Percentiles rank a stretch among this genome's conserved stretches.
phyloP scores from a whole-genome alignment of 192 early-diverging fungal genomes.

The Gamsiella multidivaricata region DNA sequence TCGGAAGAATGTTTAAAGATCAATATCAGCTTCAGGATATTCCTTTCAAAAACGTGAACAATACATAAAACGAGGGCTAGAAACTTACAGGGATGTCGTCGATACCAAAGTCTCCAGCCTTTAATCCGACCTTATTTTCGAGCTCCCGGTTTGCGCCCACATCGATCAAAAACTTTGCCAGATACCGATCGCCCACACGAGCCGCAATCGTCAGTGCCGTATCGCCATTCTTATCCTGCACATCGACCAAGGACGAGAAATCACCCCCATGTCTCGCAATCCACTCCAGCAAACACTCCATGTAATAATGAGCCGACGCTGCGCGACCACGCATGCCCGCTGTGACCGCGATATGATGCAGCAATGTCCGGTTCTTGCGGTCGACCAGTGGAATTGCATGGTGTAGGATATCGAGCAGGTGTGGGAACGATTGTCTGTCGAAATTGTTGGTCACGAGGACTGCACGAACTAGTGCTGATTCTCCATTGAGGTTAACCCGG shows the following conservation, averaged over 20 bases:
- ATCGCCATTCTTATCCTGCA: constrained; percentile 78
- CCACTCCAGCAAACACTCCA: constrained; percentile 83
- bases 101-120: constrained; percentile 77
- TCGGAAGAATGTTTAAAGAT: neutral
- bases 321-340: constrained; percentile 74
- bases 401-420: constrained; percentile 78
- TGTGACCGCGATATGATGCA: constrained; percentile 90
- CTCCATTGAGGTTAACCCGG: constrained; percentile 81
- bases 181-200: constrained; percentile 72
- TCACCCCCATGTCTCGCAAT: constrained; percentile 62
- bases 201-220: constrained; percentile 94
- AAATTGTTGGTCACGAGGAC: constrained; percentile 89
- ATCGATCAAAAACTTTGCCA: constrained; percentile 76
- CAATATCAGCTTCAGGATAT: constrained; percentile 15
- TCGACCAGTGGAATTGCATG: constrained; percentile 79
- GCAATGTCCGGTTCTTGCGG: constrained; percentile 77
- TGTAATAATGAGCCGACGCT: constrained; percentile 85
- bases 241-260: constrained; percentile 65
- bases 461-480: constrained; percentile 89
- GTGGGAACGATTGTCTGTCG: constrained; percentile 83
- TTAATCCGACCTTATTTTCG: constrained; percentile 80
- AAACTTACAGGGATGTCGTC: constrained; percentile 46
- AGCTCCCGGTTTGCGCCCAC: constrained; percentile 83
- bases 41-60: neutral
- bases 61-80: neutral